A percentile compares a stretch with the other conserved stretches of the same genome.
These are phyloP conservation scores for Henckelia pumila DNA, from an alignment of 257 asterid species.

Conservation along the genomic window DNA sequence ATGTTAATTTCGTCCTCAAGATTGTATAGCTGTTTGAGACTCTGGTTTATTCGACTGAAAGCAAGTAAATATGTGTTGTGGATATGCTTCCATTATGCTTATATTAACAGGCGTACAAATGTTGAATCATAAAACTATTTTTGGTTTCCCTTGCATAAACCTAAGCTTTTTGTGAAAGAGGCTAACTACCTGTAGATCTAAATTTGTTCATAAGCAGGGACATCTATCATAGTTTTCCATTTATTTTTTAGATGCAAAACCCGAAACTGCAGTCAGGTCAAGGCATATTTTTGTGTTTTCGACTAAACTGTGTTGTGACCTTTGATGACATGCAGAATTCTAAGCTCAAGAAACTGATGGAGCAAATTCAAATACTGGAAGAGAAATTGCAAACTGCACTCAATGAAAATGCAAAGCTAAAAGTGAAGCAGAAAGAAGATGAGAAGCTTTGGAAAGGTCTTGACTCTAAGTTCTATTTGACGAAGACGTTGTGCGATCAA, in stretches of 20 bases:
- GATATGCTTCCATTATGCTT: neutral
- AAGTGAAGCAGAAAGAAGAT: conserved; percentile 89
- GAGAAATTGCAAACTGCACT: conserved; percentile 82
- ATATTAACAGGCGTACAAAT: neutral
- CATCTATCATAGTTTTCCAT: neutral
- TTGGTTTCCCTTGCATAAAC: neutral
- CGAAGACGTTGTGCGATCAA: conserved; percentile 76
- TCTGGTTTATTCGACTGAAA: neutral
- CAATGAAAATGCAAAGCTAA: conserved; percentile 82
- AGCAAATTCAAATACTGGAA: conserved; percentile 63
- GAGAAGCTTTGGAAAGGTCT: conserved; percentile 95
- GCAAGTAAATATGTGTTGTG: neutral
- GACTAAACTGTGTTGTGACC: conserved; percentile 26
- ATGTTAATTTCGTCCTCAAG: neutral
- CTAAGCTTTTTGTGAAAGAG: neutral
- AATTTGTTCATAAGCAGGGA: neutral
- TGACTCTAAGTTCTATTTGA: conserved; percentile 77
- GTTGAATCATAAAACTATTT: neutral
- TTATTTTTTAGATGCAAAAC: conserved; percentile 17
- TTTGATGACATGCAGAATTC: conserved; percentile 56
- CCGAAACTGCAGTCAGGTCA: neutral
- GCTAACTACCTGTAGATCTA: conserved; percentile 1
- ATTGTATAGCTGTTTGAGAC: neutral
- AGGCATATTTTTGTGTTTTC: neutral
- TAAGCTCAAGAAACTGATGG: conserved; percentile 76